These are phyloP conservation scores for Dothistroma pini DNA, from an alignment of 2,329 filamentous ascomycete species.

Conservation along the genomic window DNA sequence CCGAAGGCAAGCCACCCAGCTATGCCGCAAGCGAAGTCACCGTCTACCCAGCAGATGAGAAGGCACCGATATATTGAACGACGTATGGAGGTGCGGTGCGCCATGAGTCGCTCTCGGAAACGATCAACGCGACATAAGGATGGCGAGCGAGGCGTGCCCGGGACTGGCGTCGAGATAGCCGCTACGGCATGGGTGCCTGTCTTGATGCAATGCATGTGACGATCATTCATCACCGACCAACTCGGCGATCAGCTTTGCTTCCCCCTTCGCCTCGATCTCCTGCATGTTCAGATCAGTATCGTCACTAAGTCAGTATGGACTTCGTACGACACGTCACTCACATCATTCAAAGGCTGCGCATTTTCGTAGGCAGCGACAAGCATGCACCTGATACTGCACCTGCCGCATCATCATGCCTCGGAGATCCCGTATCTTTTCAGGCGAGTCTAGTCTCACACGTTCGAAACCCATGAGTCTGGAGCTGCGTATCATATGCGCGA, in stretches of 20 bases:
- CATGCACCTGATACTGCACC: neutral
- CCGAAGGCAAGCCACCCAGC: too few relatives aligned
- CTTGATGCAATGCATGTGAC: neutral
- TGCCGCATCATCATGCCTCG: neutral
- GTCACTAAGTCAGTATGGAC: neutral
- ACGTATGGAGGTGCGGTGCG: too few relatives aligned
- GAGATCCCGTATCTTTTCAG: neutral
- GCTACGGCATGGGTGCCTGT: too few relatives aligned
- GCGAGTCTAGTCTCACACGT: neutral
- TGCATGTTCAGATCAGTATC: neutral
- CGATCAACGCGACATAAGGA: too few relatives aligned
- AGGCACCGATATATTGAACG: too few relatives aligned
- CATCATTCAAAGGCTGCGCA: neutral
- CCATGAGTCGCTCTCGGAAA: too few relatives aligned
- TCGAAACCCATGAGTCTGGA: neutral
- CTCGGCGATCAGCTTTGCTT: neutral
- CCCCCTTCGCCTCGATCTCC: neutral
- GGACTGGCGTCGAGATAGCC: too few relatives aligned
- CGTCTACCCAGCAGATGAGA: too few relatives aligned
- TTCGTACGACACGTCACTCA: neutral
- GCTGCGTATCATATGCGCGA: neutral
- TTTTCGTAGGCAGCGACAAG: neutral
- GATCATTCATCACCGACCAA: neutral
- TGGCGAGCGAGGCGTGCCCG: too few relatives aligned
- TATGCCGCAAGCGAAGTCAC: too few relatives aligned